Conservation (phyloP, 768 basidiomycete species). For the Polyporus arcularius region DNA sequence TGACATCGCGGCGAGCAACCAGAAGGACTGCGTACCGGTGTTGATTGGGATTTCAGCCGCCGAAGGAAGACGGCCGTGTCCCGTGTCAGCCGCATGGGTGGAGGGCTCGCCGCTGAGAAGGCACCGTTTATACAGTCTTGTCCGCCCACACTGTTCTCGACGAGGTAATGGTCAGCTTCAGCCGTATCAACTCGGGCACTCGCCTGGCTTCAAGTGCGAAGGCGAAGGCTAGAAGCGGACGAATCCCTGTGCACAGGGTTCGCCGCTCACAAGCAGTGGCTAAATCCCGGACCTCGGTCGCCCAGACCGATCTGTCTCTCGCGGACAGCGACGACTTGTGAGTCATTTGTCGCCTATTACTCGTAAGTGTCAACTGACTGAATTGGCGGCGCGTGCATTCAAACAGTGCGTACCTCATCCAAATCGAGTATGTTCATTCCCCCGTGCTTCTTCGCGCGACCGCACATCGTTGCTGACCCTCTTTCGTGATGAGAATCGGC, state of each 20-base stretch:
- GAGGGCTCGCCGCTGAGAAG: no score
- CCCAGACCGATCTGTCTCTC: constrained; percentile 16
- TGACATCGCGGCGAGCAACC: no score
- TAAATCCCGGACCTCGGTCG: neutral
- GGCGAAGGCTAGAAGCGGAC: neutral
- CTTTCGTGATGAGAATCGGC: constrained; percentile 36
- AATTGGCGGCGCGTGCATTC: neutral
- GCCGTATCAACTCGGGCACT: neutral
- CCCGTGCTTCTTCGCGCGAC: neutral
- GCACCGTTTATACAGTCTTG: no score
- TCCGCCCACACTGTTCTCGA: no score
- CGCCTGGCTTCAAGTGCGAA: neutral
- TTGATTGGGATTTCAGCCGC: no score
- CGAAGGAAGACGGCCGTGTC: no score
- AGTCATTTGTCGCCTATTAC: constrained; percentile 9
- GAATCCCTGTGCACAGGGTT: constrained; percentile 18
- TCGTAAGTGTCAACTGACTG: neutral
- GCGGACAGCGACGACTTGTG: constrained; percentile 26
- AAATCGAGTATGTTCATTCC: constrained; percentile 32
- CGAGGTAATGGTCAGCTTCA: neutral
- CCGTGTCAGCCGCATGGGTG: no score
- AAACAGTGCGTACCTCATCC: constrained; percentile 43
- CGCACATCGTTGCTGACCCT: constrained; percentile 8
- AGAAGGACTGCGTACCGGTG: no score
- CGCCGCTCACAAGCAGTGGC: constrained; percentile 3